Conservation (phyloP, 441 rosid genomes). For the Mallotus repandus region DNA sequence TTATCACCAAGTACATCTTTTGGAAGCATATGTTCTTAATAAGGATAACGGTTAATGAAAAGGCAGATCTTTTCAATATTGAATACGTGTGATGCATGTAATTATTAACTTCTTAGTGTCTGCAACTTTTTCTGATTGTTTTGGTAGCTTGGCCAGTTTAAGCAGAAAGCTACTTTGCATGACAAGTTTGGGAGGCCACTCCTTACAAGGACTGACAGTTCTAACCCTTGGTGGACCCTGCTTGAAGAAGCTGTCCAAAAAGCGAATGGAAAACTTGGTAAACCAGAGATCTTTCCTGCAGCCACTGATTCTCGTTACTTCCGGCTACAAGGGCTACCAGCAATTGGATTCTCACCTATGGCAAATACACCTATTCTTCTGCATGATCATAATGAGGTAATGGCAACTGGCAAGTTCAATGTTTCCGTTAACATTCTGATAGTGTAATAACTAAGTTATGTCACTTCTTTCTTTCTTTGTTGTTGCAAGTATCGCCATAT, state of each 20-base stretch:
- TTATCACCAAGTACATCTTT: neutral
- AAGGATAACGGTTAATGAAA: no score
- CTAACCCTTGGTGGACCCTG: conserved; percentile 89
- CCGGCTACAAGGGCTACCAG: conserved; percentile 61
- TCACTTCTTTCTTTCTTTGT: neutral
- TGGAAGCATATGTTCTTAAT: no score
- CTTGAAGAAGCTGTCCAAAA: conserved; percentile 70
- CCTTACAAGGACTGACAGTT: conserved; percentile 55
- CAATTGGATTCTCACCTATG: conserved; percentile 93
- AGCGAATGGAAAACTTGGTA: conserved; percentile 63
- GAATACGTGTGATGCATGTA: neutral
- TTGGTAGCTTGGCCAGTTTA: conserved; percentile 64
- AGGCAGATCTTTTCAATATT: neutral
- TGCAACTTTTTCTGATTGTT: neutral
- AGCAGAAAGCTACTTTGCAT: conserved; percentile 47
- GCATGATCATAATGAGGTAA: conserved; percentile 94
- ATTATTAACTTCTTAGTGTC: neutral
- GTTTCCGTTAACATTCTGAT: neutral
- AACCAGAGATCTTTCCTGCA: conserved; percentile 88
- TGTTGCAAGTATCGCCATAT: neutral
- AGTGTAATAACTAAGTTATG: conserved; percentile 10
- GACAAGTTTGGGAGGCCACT: conserved; percentile 49
- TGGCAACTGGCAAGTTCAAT: neutral
- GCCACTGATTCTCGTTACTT: conserved; percentile 87
- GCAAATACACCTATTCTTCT: conserved; percentile 85